These are phyloP conservation scores for Fusarium mangiferae DNA, from an alignment of 2,329 filamentous ascomycete genomes.

Conservation along the genomic window DNA sequence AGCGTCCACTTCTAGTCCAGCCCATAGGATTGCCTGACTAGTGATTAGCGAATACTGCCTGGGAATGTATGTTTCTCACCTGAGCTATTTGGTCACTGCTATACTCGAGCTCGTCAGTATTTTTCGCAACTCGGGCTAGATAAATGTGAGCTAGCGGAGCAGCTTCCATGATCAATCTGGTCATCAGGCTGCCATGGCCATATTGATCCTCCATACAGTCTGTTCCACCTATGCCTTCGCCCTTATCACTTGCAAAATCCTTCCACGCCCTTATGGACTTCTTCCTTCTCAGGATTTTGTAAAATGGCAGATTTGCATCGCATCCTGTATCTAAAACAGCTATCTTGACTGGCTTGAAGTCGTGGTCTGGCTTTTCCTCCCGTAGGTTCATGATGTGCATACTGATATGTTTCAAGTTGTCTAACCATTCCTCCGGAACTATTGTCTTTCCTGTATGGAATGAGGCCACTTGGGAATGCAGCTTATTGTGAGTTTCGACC, in stretches of 20 bases:
- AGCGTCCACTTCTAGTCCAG: fast-evolving
- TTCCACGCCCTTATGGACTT: fast-evolving
- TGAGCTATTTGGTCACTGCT: not conserved
- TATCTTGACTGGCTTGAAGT: fast-evolving
- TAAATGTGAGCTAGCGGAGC: not conserved
- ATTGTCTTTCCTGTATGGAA: not conserved
- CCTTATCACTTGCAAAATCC: fast-evolving
- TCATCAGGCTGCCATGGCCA: not conserved
- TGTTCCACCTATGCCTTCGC: fast-evolving
- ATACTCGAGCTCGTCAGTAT: fast-evolving
- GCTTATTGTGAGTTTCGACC: fast-evolving
- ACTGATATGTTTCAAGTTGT: not conserved
- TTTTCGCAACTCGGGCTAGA: not conserved
- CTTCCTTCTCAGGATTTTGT: fast-evolving
- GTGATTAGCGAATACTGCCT: no score
- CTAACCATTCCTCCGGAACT: not conserved
- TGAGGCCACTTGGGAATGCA: fast-evolving
- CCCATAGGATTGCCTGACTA: not conserved
- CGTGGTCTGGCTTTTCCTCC: fast-evolving
- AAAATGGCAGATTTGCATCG: not conserved
- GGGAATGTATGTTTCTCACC: not conserved
- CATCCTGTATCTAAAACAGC: not conserved
- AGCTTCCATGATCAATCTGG: not conserved
- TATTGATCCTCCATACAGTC: not conserved
- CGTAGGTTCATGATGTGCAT: fast-evolving